phyloP scores from a whole-genome alignment of 2,329 filamentous ascomycete species.

The Penicillium sp. region DNA sequence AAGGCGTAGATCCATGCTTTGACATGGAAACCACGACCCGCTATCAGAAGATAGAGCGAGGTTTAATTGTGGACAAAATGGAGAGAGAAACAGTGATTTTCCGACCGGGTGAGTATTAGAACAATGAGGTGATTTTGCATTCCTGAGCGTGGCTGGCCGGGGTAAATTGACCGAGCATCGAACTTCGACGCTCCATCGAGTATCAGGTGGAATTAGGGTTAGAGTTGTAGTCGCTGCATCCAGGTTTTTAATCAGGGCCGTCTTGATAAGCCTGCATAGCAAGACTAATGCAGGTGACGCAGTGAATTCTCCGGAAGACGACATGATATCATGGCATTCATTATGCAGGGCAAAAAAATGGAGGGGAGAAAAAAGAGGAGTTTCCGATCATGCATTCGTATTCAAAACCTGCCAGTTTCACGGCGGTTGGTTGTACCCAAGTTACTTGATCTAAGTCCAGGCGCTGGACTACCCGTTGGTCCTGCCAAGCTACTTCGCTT shows the following conservation, averaged over 20 bases:
- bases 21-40: slow-evolving; percentile 1
- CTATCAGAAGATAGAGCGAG: neutral
- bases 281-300: slow-evolving; percentile 5
- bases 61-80: neutral
- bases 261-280: slow-evolving; percentile 1
- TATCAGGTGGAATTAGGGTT: slow-evolving; percentile 6
- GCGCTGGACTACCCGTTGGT: slow-evolving; percentile 34
- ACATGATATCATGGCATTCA: slow-evolving; percentile 12
- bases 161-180: slow-evolving; percentile 7
- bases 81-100: neutral
- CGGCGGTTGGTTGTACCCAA: slow-evolving; percentile 29
- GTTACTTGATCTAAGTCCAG: slow-evolving; percentile 39
- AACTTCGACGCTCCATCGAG: slow-evolving; percentile 10
- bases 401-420: slow-evolving; percentile 37
- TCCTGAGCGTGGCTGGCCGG: slow-evolving; percentile 20
- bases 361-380: neutral
- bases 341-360: neutral
- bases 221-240: slow-evolving; percentile 14
- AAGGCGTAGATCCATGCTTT: slow-evolving; percentile 8
- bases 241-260: slow-evolving; percentile 4
- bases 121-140: slow-evolving; percentile 14
- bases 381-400: slow-evolving; percentile 16
- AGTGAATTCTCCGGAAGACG: slow-evolving; percentile 8
- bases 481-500: slow-evolving; percentile 49
- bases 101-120: neutral